phyloP scores from a whole-genome alignment of 768 basidiomycete species.

The Mycena floridula region DNA sequence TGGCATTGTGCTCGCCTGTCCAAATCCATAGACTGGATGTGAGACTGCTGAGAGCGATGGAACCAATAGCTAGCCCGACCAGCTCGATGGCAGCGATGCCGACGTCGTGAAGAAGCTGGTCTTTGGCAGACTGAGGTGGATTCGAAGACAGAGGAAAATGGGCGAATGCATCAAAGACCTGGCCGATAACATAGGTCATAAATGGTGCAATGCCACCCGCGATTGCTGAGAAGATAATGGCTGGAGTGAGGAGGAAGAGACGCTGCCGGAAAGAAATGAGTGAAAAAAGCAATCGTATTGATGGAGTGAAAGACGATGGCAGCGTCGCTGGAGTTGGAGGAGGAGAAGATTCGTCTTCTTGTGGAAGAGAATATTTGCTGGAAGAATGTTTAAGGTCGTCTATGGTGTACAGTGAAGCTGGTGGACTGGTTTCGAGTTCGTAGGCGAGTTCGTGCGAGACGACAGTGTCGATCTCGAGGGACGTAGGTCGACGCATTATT shows the following conservation, averaged over 20 bases:
- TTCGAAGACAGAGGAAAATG: slow-evolving; percentile 35
- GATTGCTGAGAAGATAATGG: slow-evolving; percentile 52
- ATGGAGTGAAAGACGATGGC: neutral
- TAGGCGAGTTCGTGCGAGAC: slow-evolving; percentile 6
- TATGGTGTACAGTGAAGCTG: slow-evolving; percentile 4
- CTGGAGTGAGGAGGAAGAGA: slow-evolving; percentile 57
- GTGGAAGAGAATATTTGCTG: neutral
- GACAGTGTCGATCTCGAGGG: slow-evolving; percentile 6
- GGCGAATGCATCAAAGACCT: slow-evolving; percentile 69
- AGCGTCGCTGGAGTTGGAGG: neutral
- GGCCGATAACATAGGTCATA: slow-evolving; percentile 81
- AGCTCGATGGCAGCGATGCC: slow-evolving; percentile 62
- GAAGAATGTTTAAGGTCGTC: slow-evolving; percentile 1
- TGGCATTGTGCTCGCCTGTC: slow-evolving; percentile 76
- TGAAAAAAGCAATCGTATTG: slow-evolving; percentile 48
- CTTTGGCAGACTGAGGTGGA: slow-evolving; percentile 34
- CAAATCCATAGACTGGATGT: slow-evolving; percentile 83
- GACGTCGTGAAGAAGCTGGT: slow-evolving; percentile 48
- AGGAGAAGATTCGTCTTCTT: neutral
- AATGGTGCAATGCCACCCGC: slow-evolving; percentile 75
- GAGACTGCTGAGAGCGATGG: slow-evolving; percentile 65
- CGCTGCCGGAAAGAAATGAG: slow-evolving; percentile 54
- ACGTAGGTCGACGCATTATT: slow-evolving; percentile 4
- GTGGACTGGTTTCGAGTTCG: slow-evolving; percentile 5
- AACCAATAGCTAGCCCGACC: slow-evolving; percentile 56